These are phyloP conservation scores for Eucalyptus camaldulensis DNA, from an alignment of 345 rosid genomes.

Conservation along the genomic window DNA sequence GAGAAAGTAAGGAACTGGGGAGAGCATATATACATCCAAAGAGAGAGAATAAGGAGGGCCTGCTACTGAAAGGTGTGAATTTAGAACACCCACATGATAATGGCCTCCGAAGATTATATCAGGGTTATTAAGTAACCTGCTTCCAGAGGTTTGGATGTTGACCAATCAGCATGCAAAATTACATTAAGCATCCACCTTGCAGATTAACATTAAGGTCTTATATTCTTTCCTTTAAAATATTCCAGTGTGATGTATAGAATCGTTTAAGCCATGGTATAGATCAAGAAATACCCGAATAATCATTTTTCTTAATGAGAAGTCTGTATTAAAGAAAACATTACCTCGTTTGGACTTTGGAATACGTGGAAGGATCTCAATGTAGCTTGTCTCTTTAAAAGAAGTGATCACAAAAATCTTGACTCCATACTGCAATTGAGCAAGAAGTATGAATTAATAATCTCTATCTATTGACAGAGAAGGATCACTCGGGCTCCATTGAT, in stretches of 20 bases:
- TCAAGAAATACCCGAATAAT: neutral
- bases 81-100: neutral
- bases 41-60: neutral
- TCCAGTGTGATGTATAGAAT: neutral
- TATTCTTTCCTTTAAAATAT: neutral
- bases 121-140: neutral
- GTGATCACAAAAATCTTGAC: slow-evolving; percentile 80
- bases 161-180: neutral
- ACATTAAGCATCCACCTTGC: neutral
- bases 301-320: neutral
- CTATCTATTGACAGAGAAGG: neutral
- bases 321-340: slow-evolving; percentile 6
- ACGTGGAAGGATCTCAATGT: slow-evolving; percentile 76
- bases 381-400: slow-evolving; percentile 89
- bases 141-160: neutral
- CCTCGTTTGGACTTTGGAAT: slow-evolving; percentile 56
- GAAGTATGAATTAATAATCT: neutral
- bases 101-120: neutral
- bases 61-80: neutral
- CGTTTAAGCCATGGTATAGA: neutral
- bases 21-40: neutral
- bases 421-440: slow-evolving; percentile 49
- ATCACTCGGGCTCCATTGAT: neutral
- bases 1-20: neutral
- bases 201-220: neutral